phyloP scores from a whole-genome alignment of 1,284 basidiomycete genomes.

The Waitea zeae region DNA sequence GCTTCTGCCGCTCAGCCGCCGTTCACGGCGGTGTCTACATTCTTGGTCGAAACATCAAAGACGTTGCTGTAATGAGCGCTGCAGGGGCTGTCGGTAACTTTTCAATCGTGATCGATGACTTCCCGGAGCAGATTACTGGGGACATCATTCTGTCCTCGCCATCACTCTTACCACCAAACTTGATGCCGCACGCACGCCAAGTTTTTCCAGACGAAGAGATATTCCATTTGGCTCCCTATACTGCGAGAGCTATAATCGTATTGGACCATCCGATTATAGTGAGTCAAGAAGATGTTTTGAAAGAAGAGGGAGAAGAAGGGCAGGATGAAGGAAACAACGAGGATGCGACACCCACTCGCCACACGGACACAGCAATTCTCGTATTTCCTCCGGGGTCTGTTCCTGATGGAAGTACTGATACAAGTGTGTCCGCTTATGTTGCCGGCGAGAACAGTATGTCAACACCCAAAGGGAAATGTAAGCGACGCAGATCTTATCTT shows the following conservation, averaged over 20 bases:
- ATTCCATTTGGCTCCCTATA: too few species aligned
- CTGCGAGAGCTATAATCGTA: too few species aligned
- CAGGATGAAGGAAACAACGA: conserved; percentile 8
- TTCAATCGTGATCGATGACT: conserved; percentile 36
- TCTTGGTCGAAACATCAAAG: conserved; percentile 41
- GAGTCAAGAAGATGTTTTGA: too few species aligned
- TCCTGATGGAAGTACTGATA: conserved; percentile 21
- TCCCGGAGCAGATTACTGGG: conserved; percentile 33
- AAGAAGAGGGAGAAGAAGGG: too few species aligned
- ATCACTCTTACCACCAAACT: conserved; percentile 15
- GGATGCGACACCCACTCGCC: conserved; percentile 8
- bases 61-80: conserved; percentile 16
- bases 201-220: too few species aligned
- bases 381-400: conserved; percentile 68
- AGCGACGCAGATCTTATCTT: conserved; percentile 12
- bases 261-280: too few species aligned
- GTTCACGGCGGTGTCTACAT: conserved; percentile 79
- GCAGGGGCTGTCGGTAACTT: conserved; percentile 13
- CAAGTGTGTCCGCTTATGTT: conserved; percentile 40
- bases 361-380: conserved; percentile 55
- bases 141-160: conserved; percentile 25
- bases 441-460: conserved; percentile 78
- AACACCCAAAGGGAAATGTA: conserved; percentile 73
- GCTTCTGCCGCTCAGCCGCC: conserved; percentile 80
- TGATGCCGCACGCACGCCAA: conserved; percentile 7